Base-by-base conservation (phyloP, 306 rosid genomes). In the Canavalia ensiformis region DNA sequence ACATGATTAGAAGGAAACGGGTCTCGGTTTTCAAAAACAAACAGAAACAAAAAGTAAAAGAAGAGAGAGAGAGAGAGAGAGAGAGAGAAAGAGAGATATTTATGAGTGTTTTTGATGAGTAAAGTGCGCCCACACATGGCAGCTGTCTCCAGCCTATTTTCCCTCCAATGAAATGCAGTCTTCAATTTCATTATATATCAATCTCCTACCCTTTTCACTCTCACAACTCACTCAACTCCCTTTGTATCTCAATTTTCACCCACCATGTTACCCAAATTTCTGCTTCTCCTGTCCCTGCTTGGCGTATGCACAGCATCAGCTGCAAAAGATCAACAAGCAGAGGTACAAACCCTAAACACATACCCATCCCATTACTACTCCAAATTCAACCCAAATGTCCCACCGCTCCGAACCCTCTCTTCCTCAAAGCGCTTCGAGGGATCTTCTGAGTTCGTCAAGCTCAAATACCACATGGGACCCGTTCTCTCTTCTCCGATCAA, bases 401-500 rank as follows among this genome's bases (percentile, higher is more conserved):
- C 97, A 5, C 90, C 87, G 0, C 77, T 75, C 0, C 60, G 74
- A 30, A 74, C 88, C 33, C 86, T 92, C 13, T 84, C 95, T 0
- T 77, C 97, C 25, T 91, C 97, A 0, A 95, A 92, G 80, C 87
- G 85, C 6, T 91, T 76, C 79, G 98, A 95, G 73, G 98, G 98
- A 1, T 90, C 97, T 3, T 95, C 98, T 1, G 88, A 95, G 55
- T 81, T 95, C 1, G 94, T 95, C 0, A 56, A 83, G 30, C 97
- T 95, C 51, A 90, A 88, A 2, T 95, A 95, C 91, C 98, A 95
- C 84, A 95, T 95, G 98, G 98, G 98, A 3, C 98, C 98, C 0
- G 97, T 95, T 0, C 87, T 95, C 2, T 91, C 97, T 4, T 64
- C 88, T 29, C 97, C 97, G 3, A 91, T 95, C 75, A 92, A 95